Base-by-base conservation (phyloP, 2,329 filamentous ascomycete species). In the Epichloe glyceriae region DNA sequence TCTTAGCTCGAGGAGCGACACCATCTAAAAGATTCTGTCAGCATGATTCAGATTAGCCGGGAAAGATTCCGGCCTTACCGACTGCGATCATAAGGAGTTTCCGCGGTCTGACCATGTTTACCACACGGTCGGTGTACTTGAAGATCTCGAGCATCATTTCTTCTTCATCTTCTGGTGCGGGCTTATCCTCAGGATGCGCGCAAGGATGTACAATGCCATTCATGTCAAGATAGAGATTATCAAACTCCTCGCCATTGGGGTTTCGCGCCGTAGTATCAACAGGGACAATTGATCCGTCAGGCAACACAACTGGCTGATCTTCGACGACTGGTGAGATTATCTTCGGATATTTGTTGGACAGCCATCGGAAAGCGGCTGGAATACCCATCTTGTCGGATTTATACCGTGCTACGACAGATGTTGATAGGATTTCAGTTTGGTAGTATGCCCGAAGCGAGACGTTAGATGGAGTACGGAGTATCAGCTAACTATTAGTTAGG, bases 131-230 rank as follows among this genome's bases (percentile, higher is more conserved):
- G n/a, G 93, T 98, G 69, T 98, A 98, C 64, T 85, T 88, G 75
- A 98, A 98, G 54, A 98, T 83, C 64, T 94, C 94, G 60, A 96
- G 67, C 93, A 98, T 98, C 93, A 98, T 98, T 71, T 97, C 93
- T 66, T 95, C 88, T 72, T 98, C 93, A 54, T 93, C 91, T 62
- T 85, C 86, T 11, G 93, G 93, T 4, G 93, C 82, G 2, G 93
- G 89, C 55, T 82, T 82, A 62, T 97, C 91, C 67, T 98, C 93
- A 0, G 93, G 93, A 70, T 98, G 93, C 45, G 91, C 95, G 71
- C 93, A 98, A 34, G 94, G 94, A 73, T 98, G 93, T 38, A 98
- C 93, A 58, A 98, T 98, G 65, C 93, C 94, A 68, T 98, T 98
- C 91, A 98, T 97, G 63, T 98, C 93, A 56, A 98, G 80, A 64